These are phyloP conservation scores for Pseudopyricularia cyperi DNA, from an alignment of 2,329 filamentous ascomycete species.

Conservation along the genomic window DNA sequence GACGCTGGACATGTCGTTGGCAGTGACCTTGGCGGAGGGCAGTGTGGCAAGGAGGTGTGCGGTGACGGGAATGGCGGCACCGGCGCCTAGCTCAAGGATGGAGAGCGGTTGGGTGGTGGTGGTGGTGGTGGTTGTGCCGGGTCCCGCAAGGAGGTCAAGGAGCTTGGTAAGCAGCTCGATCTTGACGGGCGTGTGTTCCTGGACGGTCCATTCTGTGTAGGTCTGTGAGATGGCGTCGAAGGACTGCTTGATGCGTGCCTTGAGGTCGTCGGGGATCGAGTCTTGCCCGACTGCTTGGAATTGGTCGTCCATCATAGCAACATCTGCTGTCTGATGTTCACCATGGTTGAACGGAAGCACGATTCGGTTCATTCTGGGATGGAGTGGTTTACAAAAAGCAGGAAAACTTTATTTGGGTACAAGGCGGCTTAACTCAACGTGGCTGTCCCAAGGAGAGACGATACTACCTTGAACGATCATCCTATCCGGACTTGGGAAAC, in stretches of 20 bases:
- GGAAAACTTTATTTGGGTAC: too few relatives aligned
- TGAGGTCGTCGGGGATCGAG: conserved; percentile 15
- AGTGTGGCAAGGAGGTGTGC: conserved; percentile 16
- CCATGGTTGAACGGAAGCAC: too few relatives aligned
- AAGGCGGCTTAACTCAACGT: too few relatives aligned
- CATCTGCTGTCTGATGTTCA: background rate
- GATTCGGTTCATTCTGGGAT: too few relatives aligned
- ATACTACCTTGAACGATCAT: too few relatives aligned
- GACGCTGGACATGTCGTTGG: conserved; percentile 26
- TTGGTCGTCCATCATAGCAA: background rate
- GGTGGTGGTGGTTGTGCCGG: too few relatives aligned
- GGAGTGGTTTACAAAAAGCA: too few relatives aligned
- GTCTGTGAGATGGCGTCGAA: conserved; percentile 20
- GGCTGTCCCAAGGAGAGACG: too few relatives aligned
- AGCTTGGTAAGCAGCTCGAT: conserved; percentile 20
- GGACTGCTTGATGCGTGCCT: conserved; percentile 17
- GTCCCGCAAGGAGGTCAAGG: conserved; percentile 11
- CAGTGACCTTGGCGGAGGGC: conserved; percentile 14
- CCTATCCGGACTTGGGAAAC: too few relatives aligned
- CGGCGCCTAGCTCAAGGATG: conserved; percentile 29
- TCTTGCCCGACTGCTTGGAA: background rate
- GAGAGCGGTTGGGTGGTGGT: too few relatives aligned
- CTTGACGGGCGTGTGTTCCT: conserved; percentile 16
- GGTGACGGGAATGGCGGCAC: conserved; percentile 23
- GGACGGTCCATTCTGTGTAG: conserved; percentile 28